These are phyloP conservation scores for Penicillium sp. DNA, from an alignment of 2,329 filamentous ascomycete species.

Conservation along the genomic window DNA sequence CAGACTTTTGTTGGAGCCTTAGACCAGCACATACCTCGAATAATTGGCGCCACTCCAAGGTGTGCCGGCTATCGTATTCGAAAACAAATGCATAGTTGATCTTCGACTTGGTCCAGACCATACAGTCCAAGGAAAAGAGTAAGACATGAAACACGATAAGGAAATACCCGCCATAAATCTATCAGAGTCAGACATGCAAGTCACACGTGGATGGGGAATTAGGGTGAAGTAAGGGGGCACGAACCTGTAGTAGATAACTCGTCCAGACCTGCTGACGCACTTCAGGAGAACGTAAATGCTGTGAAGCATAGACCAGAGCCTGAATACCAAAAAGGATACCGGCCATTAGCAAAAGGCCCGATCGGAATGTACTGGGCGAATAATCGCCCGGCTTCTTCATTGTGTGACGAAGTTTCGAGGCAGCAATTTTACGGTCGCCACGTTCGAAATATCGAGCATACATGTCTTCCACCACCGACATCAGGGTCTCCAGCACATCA, in stretches of 20 bases:
- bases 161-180: conserved; percentile 92
- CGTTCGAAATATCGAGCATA: conserved; percentile 93
- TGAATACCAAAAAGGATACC: conserved; percentile 63
- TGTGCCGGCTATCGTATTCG: conserved; percentile 82
- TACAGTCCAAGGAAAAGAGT: conserved; percentile 80
- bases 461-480: conserved; percentile 78
- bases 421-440: conserved; percentile 86
- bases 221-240: conserved; percentile 16
- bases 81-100: conserved; percentile 98
- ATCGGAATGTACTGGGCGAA: conserved; percentile 55
- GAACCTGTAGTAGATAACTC: conserved; percentile 63
- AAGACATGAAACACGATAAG: conserved; percentile 72
- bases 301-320: conserved; percentile 57
- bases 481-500: conserved; percentile 72
- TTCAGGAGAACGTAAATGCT: conserved; percentile 50
- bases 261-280: conserved; percentile 50
- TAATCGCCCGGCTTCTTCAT: conserved; percentile 55
- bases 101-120: conserved; percentile 73
- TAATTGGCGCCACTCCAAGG: conserved; percentile 84
- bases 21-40: conserved; percentile 53
- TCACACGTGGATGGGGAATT: background rate
- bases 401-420: conserved; percentile 75
- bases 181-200: conserved; percentile 23
- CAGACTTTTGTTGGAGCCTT: background rate
- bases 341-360: conserved; percentile 62